These are phyloP conservation scores for Aphanomyces astaci DNA, from an alignment of 352 stramenopile genomes.

Conservation along the genomic window DNA sequence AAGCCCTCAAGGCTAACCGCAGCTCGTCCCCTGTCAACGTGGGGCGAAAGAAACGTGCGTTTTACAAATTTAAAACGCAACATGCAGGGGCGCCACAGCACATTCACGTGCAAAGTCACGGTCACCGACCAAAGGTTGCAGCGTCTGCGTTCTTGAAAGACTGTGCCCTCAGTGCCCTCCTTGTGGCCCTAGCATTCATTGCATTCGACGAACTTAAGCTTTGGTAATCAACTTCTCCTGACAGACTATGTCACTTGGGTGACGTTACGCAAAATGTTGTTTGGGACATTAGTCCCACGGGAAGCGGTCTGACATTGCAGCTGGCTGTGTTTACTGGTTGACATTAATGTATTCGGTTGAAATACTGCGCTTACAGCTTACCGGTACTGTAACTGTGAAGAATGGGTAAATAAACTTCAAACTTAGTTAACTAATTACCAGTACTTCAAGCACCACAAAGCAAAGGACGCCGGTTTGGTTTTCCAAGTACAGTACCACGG, in stretches of 20 bases:
- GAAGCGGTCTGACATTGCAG: too few relatives aligned
- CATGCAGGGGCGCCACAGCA: background rate
- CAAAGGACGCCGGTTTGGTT: too few relatives aligned
- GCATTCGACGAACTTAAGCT: conserved; percentile 1
- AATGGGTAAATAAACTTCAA: too few relatives aligned
- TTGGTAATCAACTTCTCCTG: background rate
- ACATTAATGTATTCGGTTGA: too few relatives aligned
- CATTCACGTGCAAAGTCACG: background rate
- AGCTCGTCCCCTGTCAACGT: conserved; percentile 29
- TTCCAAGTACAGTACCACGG: too few relatives aligned
- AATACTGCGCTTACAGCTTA: too few relatives aligned
- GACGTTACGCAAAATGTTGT: too few relatives aligned
- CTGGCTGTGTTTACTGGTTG: too few relatives aligned
- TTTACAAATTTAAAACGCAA: conserved; percentile 24
- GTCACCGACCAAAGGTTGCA: background rate
- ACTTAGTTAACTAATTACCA: too few relatives aligned
- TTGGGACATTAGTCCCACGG: too few relatives aligned
- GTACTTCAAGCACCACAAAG: too few relatives aligned
- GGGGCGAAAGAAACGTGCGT: conserved; percentile 36
- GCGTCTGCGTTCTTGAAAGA: background rate
- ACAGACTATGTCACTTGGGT: background rate
- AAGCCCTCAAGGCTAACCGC: conserved; percentile 35
- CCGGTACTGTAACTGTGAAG: too few relatives aligned
- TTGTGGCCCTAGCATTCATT: background rate
- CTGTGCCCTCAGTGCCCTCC: background rate